A percentile compares a stretch with the other conserved stretches of the same genome.
phyloP scores from a whole-genome alignment of 2,329 filamentous ascomycete genomes.

The Phialemonium atrogriseum region DNA sequence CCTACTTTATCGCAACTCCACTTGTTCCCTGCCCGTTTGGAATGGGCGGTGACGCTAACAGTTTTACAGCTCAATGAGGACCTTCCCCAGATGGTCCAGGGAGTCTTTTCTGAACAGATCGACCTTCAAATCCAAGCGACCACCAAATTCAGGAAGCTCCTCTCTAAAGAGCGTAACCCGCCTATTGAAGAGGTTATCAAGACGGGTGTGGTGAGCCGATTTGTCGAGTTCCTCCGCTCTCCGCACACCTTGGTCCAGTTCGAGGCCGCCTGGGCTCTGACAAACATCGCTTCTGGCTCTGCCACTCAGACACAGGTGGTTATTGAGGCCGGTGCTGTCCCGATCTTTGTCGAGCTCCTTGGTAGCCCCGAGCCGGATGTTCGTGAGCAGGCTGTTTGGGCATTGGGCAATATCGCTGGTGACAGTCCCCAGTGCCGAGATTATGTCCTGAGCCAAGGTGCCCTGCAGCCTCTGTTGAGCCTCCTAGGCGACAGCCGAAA shows the following conservation, averaged over 20 bases:
- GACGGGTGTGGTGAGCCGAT: constrained; percentile 93
- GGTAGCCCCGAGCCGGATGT: constrained; percentile 96
- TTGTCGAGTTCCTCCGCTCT: constrained; percentile 96
- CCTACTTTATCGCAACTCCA: neutral
- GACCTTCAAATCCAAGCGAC: constrained; percentile 95
- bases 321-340: constrained; percentile 94
- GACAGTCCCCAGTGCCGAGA: constrained; percentile 97
- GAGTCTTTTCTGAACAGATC: constrained; percentile 98
- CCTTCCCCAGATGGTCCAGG: constrained; percentile 94
- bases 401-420: constrained; percentile 95
- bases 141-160: constrained; percentile 95
- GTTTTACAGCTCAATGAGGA: constrained; percentile 79
- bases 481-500: constrained; percentile 96
- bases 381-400: constrained; percentile 96
- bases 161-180: constrained; percentile 98
- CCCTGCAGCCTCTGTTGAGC: constrained; percentile 79
- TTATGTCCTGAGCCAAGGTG: constrained; percentile 86
- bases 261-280: constrained; percentile 96
- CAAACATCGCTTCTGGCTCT: constrained; percentile 97
- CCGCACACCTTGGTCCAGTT: constrained; percentile 98
- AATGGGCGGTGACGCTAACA: constrained; percentile 21
- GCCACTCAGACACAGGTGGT: constrained; percentile 97
- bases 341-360: constrained; percentile 95
- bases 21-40: neutral
- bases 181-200: constrained; percentile 99